These are phyloP conservation scores for Tetradesmus obliquus DNA, from an alignment of 139 green algal species.

Conservation along the genomic window DNA sequence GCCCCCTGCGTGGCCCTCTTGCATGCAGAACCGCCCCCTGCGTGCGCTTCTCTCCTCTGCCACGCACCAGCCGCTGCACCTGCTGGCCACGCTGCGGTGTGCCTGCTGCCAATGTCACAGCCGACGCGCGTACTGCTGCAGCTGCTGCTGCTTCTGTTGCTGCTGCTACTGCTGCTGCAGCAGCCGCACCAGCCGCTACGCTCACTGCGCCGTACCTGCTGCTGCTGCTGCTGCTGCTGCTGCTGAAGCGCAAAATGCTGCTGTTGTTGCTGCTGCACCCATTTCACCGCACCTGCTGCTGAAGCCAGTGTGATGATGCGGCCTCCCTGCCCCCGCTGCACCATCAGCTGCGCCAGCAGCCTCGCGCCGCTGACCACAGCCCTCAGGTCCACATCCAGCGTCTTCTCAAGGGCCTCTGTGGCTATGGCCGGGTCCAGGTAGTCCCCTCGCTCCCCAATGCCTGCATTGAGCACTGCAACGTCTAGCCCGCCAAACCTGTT, in stretches of 20 bases:
- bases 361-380: constrained; percentile 49
- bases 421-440: constrained; percentile 40
- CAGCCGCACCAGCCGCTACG: neutral
- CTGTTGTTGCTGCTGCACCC: neutral
- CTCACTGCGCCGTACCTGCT: no score
- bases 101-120: no score
- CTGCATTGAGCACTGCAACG: constrained; percentile 81
- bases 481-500: constrained; percentile 59
- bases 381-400: constrained; percentile 79
- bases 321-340: constrained; percentile 24
- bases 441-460: constrained; percentile 73
- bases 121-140: neutral
- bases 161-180: neutral
- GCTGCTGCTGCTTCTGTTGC: neutral
- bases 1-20: no score
- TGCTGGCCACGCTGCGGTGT: no score
- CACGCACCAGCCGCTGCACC: no score
- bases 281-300: constrained; percentile 59
- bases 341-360: constrained; percentile 52
- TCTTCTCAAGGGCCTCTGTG: constrained; percentile 61
- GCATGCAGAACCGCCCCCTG: no score
- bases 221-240: neutral
- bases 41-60: no score
- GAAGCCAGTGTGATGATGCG: constrained; percentile 76
- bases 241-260: neutral